Conservation (phyloP, 441 rosid species). For the Aleurites moluccanus region DNA sequence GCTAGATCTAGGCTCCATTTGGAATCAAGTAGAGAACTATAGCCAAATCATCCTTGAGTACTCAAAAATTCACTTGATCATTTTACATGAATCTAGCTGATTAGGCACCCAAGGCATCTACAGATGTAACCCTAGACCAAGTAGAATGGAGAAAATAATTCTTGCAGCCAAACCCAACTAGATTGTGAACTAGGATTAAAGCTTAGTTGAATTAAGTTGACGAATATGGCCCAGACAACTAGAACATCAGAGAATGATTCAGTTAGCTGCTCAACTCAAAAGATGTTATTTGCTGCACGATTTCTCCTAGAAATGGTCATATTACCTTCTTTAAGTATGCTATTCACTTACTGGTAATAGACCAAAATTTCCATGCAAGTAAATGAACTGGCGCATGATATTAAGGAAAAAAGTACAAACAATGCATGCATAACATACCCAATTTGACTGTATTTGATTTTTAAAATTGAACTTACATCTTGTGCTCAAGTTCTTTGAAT, state of each 20-base stretch:
- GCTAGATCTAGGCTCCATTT: background rate
- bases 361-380: background rate
- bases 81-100: background rate
- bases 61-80: background rate
- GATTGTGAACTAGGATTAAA: background rate
- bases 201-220: background rate
- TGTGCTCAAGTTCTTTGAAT: conserved; percentile 92
- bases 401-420: background rate
- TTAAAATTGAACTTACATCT: conserved; percentile 60
- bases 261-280: background rate
- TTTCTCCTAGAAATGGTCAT: background rate
- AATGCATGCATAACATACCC: conserved; percentile 1
- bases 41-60: conserved; percentile 13
- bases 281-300: background rate
- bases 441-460: conserved; percentile 2
- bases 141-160: too few species aligned
- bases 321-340: background rate
- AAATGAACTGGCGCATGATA: background rate
- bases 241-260: background rate
- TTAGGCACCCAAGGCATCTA: background rate
- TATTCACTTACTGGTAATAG: background rate
- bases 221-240: background rate
- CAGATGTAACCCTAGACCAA: background rate
- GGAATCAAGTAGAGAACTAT: background rate
- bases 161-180: too few species aligned